Percentiles rank a stretch among this genome's conserved stretches.
Evolutionary conservation across 495 filamentous ascomycete species (phyloP).

Genomic region (Jackrogersella minutella): DNA sequence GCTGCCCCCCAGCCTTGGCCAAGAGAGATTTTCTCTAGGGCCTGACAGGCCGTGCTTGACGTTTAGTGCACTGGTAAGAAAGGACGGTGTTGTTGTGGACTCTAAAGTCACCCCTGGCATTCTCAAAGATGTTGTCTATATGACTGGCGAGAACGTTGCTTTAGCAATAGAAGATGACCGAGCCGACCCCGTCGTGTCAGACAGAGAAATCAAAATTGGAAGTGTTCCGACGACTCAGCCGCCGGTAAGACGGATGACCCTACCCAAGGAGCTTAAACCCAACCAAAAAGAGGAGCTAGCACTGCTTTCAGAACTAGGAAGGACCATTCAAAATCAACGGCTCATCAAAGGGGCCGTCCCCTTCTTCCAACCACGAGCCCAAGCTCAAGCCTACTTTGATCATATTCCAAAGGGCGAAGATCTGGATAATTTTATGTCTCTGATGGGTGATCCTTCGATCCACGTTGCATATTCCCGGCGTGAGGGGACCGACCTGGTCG

Average conservation of each 20-base stretch:
- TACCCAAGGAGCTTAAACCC: slow-evolving; percentile 42
- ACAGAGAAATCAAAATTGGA: slow-evolving; percentile 43
- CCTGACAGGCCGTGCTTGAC: slow-evolving; percentile 75
- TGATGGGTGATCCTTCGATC: slow-evolving; percentile 53
- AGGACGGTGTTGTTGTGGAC: slow-evolving; percentile 71
- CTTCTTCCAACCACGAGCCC: slow-evolving; percentile 44
- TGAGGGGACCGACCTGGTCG: slow-evolving; percentile 46
- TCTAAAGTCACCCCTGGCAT: slow-evolving; percentile 74
- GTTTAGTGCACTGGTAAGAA: slow-evolving; percentile 75
- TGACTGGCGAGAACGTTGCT: slow-evolving; percentile 69
- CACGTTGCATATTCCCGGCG: slow-evolving; percentile 42
- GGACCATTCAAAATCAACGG: slow-evolving; percentile 45
- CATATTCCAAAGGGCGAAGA: slow-evolving; percentile 22
- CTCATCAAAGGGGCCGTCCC: slow-evolving; percentile 52
- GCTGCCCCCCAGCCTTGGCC: slow-evolving; percentile 67
- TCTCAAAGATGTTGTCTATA: slow-evolving; percentile 73
- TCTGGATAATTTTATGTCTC: slow-evolving; percentile 30
- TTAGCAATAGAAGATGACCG: slow-evolving; percentile 53
- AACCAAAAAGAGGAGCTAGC: slow-evolving; percentile 45
- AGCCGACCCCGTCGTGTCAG: slow-evolving; percentile 22
- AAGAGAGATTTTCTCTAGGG: slow-evolving; percentile 72
- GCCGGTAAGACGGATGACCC: slow-evolving; percentile 47
- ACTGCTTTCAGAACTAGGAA: slow-evolving; percentile 48
- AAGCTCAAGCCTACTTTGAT: slow-evolving; percentile 47
- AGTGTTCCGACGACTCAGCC: slow-evolving; percentile 30